Conservation (phyloP, 176 grass and related monocot species). For the Carex pumila region DNA sequence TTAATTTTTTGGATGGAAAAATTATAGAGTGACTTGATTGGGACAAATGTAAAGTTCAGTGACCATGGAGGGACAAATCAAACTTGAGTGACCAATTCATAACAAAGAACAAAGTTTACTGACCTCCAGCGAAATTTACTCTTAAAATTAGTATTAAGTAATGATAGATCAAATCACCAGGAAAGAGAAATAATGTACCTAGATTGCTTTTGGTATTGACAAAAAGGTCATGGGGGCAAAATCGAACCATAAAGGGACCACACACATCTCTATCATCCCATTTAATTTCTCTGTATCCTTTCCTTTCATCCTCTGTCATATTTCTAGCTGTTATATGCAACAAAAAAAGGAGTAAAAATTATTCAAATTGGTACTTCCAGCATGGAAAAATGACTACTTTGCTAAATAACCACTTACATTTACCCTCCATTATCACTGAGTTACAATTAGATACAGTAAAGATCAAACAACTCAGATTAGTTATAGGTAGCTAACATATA, state of each 20-base stretch:
- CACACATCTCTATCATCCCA: constrained; percentile 91
- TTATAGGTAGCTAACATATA: neutral
- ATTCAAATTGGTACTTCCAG: neutral
- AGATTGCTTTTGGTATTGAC: constrained; percentile 92
- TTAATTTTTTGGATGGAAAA: too few relatives aligned
- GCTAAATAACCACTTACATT: neutral
- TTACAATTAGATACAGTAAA: neutral
- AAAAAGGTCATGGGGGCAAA: constrained; percentile 91
- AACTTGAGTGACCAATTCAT: too few relatives aligned
- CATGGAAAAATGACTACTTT: neutral
- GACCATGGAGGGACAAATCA: too few relatives aligned
- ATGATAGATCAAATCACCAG: neutral
- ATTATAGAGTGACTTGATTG: too few relatives aligned
- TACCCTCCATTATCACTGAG: neutral
- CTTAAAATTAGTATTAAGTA: neutral
- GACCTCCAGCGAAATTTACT: too few relatives aligned
- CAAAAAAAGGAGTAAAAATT: neutral
- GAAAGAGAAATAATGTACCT: constrained; percentile 25
- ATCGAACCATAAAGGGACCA: constrained; percentile 61
- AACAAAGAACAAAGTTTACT: too few relatives aligned
- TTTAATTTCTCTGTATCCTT: constrained; percentile 59
- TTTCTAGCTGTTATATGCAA: constrained; percentile 55
- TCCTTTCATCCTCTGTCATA: constrained; percentile 89
- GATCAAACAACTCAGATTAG: constrained; percentile 1
- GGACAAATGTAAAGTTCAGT: too few relatives aligned